Evolutionary conservation across 78 protist species (phyloP).

Genomic region (Tieghemostelium lacteum): DNA sequence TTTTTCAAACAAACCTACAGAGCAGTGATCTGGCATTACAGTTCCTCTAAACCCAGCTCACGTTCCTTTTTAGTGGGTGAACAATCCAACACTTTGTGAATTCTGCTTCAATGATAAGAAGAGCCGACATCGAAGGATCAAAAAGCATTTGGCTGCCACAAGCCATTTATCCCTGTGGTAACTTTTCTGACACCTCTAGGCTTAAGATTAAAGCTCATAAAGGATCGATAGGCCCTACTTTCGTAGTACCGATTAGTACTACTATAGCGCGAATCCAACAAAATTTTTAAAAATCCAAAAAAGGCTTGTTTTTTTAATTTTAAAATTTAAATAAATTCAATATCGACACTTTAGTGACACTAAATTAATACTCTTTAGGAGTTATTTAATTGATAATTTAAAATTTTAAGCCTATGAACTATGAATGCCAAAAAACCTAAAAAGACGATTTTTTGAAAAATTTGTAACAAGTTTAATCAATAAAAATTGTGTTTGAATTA

Average conservation of each 20-base stretch:
- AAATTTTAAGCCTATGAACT: too few species aligned
- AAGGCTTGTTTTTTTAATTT: too few species aligned
- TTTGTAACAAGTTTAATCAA: too few species aligned
- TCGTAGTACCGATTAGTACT: constrained; percentile 94
- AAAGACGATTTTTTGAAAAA: too few species aligned
- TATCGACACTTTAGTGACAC: too few species aligned
- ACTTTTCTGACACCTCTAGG: constrained; percentile 98
- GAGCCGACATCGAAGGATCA: constrained; percentile 98
- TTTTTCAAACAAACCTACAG: constrained; percentile 64
- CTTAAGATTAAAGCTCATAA: constrained; percentile 84
- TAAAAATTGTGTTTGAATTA: too few species aligned
- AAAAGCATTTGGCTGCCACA: constrained; percentile 98
- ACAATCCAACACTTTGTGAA: constrained; percentile 93
- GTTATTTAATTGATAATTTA: too few species aligned
- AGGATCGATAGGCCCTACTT: constrained; percentile 97
- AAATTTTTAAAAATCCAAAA: too few species aligned
- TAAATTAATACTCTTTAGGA: too few species aligned
- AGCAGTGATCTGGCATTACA: constrained; percentile 80
- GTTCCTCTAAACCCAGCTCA: constrained; percentile 96
- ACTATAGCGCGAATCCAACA: too few species aligned
- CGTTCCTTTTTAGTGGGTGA: constrained; percentile 95
- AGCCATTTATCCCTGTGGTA: constrained; percentile 99
- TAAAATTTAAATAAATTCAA: too few species aligned
- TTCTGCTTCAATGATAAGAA: constrained; percentile 93
- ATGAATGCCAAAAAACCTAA: too few species aligned